Percentiles rank a stretch among this genome's conserved stretches.
phyloP scores from a whole-genome alignment of 2,329 filamentous ascomycete species.

The Gliomastix tumulicola region DNA sequence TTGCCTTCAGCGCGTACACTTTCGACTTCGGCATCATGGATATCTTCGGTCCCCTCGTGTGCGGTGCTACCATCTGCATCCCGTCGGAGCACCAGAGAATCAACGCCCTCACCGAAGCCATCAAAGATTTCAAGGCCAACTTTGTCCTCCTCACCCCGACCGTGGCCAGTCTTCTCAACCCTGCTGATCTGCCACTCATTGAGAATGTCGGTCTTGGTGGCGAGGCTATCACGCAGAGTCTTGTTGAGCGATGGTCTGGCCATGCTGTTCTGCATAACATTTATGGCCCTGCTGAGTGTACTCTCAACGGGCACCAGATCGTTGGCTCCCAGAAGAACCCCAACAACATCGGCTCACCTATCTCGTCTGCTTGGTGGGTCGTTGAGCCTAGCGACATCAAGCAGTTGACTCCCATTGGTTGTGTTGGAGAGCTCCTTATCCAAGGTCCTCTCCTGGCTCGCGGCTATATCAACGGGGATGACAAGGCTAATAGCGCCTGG shows the following conservation, averaged over 20 bases:
- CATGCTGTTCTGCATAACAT: not conserved
- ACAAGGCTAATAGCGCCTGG: slow-evolving; percentile 4
- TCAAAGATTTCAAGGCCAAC: slow-evolving; percentile 7
- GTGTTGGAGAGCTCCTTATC: slow-evolving; percentile 22
- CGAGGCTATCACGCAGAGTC: slow-evolving; percentile 10
- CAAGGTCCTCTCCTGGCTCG: slow-evolving; percentile 20
- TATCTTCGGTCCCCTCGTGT: slow-evolving; percentile 3
- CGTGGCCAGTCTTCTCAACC: slow-evolving; percentile 12
- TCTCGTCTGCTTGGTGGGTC: slow-evolving; percentile 9
- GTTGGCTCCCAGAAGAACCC: not conserved
- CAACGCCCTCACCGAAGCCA: slow-evolving; percentile 6
- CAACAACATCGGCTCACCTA: slow-evolving; percentile 3
- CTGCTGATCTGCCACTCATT: slow-evolving; percentile 8
- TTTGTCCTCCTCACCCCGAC: slow-evolving; percentile 7
- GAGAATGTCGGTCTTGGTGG: slow-evolving; percentile 13
- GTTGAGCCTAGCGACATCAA: slow-evolving; percentile 9
- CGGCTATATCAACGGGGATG: slow-evolving; percentile 30
- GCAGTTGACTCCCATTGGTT: slow-evolving; percentile 12
- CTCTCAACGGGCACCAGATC: not conserved
- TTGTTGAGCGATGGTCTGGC: not conserved
- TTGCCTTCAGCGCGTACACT: slow-evolving; percentile 32
- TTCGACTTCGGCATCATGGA: slow-evolving; percentile 8
- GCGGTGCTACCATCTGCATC: slow-evolving; percentile 8
- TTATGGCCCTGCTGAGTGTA: slow-evolving; percentile 2
- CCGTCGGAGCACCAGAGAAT: slow-evolving; percentile 8